Evolutionary conservation across 768 basidiomycete species (phyloP).

Genomic region (Leucocoprinus sp.): DNA sequence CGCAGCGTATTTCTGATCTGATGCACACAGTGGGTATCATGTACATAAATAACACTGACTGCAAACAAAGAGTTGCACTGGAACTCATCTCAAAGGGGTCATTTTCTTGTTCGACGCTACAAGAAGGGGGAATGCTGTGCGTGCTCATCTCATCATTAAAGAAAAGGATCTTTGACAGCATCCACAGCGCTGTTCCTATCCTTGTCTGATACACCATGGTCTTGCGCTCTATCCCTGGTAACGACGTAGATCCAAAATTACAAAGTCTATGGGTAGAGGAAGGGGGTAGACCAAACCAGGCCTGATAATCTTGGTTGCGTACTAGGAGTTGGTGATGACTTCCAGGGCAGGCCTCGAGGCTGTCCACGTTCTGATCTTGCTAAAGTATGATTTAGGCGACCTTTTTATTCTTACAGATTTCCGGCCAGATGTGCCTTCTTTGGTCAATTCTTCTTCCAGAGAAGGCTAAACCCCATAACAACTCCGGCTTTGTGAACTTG

Average conservation of each 20-base stretch:
- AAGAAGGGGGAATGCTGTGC: background rate
- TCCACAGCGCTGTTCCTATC: conserved; percentile 1
- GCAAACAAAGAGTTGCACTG: too few species aligned
- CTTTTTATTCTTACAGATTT: conserved; percentile 22
- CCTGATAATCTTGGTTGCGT: conserved; percentile 7
- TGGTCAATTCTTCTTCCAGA: conserved; percentile 18
- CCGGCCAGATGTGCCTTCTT: conserved; percentile 25
- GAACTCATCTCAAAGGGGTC: too few species aligned
- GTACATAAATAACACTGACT: too few species aligned
- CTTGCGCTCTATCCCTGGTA: background rate
- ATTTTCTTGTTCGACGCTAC: too few species aligned
- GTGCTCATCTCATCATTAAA: conserved; percentile 1
- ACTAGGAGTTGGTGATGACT: conserved; percentile 2
- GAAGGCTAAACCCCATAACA: conserved; percentile 24
- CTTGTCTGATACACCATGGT: background rate
- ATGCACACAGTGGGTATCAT: too few species aligned
- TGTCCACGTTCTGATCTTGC: conserved; percentile 42
- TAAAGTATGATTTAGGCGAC: conserved; percentile 26
- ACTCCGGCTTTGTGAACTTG: conserved; percentile 22
- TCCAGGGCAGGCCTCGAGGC: conserved; percentile 32
- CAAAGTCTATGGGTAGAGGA: conserved; percentile 10
- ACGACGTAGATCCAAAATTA: background rate
- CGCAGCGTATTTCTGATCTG: too few species aligned
- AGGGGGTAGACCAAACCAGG: conserved; percentile 11
- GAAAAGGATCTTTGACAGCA: conserved; percentile 1